Evolutionary conservation across 2,329 filamentous ascomycete genomes (phyloP).

Genomic region (Pyrenophora tritici-repentis): DNA sequence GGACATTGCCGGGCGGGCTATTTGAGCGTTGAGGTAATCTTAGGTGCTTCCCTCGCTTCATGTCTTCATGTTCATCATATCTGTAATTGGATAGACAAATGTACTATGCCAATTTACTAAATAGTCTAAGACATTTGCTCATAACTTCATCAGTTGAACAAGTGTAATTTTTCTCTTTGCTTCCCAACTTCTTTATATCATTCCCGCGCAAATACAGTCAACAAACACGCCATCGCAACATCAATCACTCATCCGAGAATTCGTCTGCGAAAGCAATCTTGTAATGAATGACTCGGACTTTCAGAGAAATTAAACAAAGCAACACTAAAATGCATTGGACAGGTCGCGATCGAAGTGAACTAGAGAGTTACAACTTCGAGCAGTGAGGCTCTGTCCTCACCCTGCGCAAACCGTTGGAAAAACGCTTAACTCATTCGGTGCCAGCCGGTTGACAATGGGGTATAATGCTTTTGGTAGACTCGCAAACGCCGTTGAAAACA

Average conservation of each 20-base stretch:
- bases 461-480: conserved; percentile 20
- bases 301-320: conserved; percentile 3
- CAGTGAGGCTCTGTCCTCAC: conserved; percentile 10
- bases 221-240: conserved; percentile 3
- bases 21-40: too few species aligned
- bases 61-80: too few species aligned
- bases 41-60: too few species aligned
- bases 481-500: conserved; percentile 10
- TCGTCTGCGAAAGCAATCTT: conserved; percentile 2
- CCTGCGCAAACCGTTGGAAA: conserved; percentile 13
- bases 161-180: neutral
- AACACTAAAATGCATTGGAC: conserved; percentile 8
- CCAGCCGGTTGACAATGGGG: conserved; percentile 25
- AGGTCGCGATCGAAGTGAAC: conserved; percentile 6
- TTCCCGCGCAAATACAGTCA: neutral
- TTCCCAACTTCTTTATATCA: neutral
- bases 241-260: conserved; percentile 4
- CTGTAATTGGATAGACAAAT: neutral
- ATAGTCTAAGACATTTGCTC: conserved; percentile 1
- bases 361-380: conserved; percentile 5
- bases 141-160: neutral
- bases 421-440: conserved; percentile 15
- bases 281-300: neutral
- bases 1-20: too few species aligned
- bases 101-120: conserved; percentile 6